phyloP scores from a whole-genome alignment of 495 filamentous ascomycete genomes.

The Xylaria castorea region DNA sequence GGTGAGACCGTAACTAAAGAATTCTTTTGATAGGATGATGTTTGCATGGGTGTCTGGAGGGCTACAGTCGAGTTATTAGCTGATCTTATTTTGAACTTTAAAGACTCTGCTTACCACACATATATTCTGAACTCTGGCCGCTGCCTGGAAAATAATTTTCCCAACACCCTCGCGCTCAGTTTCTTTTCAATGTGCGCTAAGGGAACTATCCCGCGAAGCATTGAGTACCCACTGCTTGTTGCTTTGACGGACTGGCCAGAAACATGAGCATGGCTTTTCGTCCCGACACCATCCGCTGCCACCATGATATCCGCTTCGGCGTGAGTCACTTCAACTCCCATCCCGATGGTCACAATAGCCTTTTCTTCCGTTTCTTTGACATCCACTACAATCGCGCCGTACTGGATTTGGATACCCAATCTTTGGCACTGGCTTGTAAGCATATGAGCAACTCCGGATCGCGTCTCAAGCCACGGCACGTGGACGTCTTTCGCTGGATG shows the following conservation, averaged over 20 bases:
- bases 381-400: not conserved
- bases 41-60: slow-evolving; percentile 5
- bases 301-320: slow-evolving; percentile 57
- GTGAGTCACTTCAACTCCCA: not conserved
- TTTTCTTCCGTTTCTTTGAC: not conserved
- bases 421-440: not conserved
- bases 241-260: slow-evolving; percentile 49
- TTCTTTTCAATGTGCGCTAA: not conserved
- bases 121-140: slow-evolving; percentile 9
- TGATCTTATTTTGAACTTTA: not conserved
- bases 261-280: slow-evolving; percentile 50
- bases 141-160: not conserved
- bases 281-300: slow-evolving; percentile 61
- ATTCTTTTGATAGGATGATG: not conserved
- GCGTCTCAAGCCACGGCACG: not conserved
- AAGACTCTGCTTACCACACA: not conserved
- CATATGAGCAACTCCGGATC: not conserved
- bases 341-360: not conserved
- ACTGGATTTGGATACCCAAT: slow-evolving; percentile 1
- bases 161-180: not conserved
- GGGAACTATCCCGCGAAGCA: slow-evolving; percentile 38
- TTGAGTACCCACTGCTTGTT: slow-evolving; percentile 49
- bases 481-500: slow-evolving; percentile 3
- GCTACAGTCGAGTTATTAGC: not conserved
- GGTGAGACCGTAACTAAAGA: not conserved